Base-by-base conservation (phyloP, 768 basidiomycete genomes). In the Pilatotrama ljubarskyi region DNA sequence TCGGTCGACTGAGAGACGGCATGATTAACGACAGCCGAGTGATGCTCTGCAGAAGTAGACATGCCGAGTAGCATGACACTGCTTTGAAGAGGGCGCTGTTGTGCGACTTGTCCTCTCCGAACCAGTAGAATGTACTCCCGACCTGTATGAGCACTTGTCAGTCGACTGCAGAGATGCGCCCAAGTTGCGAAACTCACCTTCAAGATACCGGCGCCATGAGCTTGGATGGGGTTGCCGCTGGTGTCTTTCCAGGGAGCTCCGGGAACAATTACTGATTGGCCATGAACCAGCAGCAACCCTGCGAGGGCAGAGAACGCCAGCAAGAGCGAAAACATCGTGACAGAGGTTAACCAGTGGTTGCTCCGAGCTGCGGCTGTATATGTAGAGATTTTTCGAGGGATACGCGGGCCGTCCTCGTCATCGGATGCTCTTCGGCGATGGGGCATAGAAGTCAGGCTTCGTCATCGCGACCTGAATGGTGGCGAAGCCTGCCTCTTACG, bases 181-280 rank as follows among this genome's bases (percentile, higher is more conserved):
- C n/a, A 40, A 4, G 11, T 4, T 14, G 35, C 10, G 4, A 10
- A 3, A 1, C 64, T 17, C 51, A 82, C 84, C 73, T 83, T 84
- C 22, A 86, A 54, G 51, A 86, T 75, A 1, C 84, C 84, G 9
- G 78, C 84, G 11, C 85, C 84, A 68, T 87, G 85, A 5, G 83
- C 85, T 65, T 87, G 85, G 8, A 87, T 87, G 15, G 77, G 72
- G 66, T 81, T 84, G 3, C 85, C 85, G 59, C 75, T 78, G 10
- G 84, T 85, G 65, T 87, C 85, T 7, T 77, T 80, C 85, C 85
- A 86, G 6, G 78, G 76, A 8, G 85, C 84, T 13, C 85, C 85
- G 10, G 84, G 80, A 10, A 86, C 84, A 56, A 87, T 84, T 53
- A 83, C 78, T 43, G 63, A 67, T 58, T 65, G 59, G 26, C 62